Conservation (phyloP, 225 moss, liverwort and hornwort genomes). For the Physcomitrium patens region DNA sequence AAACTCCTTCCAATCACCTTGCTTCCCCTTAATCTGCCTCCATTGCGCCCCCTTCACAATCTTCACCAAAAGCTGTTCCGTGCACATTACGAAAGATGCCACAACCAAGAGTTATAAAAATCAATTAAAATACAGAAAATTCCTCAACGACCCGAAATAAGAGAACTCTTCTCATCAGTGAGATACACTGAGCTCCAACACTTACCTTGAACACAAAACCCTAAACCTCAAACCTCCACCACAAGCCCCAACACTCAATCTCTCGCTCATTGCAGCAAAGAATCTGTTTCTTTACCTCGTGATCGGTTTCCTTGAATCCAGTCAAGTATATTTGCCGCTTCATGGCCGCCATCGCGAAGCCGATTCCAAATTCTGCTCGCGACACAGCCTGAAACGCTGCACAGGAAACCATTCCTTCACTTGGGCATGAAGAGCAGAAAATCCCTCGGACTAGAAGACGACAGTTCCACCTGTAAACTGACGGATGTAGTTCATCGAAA, state of each 20-base stretch:
- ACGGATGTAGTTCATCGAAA: no score
- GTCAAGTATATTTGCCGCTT: constrained; percentile 11
- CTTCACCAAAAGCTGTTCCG: constrained; percentile 32
- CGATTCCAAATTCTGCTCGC: neutral
- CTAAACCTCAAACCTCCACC: neutral
- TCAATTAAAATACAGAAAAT: no score
- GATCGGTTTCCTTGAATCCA: constrained; percentile 11
- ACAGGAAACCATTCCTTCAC: no score
- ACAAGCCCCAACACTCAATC: neutral
- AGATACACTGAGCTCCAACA: neutral
- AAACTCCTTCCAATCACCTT: constrained; percentile 35
- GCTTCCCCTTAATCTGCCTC: constrained; percentile 27
- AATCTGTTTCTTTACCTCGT: neutral
- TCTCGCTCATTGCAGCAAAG: neutral
- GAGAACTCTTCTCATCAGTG: constrained; percentile 9
- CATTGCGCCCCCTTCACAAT: constrained; percentile 32
- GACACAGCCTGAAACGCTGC: no score
- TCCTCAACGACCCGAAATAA: neutral
- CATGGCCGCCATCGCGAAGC: neutral
- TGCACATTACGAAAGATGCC: neutral
- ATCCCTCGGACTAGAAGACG: no score
- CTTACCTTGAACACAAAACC: neutral
- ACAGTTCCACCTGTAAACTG: no score
- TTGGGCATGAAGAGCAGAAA: no score
- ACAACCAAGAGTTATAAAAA: neutral